Conservation (phyloP, 1,139 yeast genomes). For the Kazachstania sp. region DNA sequence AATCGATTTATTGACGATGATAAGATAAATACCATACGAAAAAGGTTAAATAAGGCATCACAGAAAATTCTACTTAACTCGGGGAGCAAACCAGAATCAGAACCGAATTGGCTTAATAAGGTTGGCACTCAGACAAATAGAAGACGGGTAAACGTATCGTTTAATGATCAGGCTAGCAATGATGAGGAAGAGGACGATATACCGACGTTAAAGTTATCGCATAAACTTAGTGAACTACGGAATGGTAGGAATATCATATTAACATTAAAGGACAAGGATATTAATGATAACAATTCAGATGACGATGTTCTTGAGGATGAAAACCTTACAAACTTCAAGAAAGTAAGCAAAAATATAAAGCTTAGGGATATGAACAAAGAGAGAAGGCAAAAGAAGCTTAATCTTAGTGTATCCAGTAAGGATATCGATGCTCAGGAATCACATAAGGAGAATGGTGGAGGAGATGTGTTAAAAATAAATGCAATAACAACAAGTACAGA, state of each 20-base stretch:
- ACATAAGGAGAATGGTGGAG: slow-evolving; percentile 14
- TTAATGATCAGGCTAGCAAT: not conserved
- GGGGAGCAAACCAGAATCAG: not conserved
- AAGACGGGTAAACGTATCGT: not conserved
- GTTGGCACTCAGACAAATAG: not conserved
- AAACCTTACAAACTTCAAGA: slow-evolving; percentile 10
- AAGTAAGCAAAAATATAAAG: slow-evolving; percentile 17
- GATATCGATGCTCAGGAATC: slow-evolving; percentile 35
- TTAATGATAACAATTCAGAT: slow-evolving; percentile 38
- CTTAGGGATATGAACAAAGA: slow-evolving; percentile 21
- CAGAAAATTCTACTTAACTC: not conserved
- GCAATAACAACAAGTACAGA: slow-evolving; percentile 6
- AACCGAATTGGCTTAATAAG: slow-evolving; percentile 7
- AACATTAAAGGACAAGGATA: slow-evolving; percentile 53
- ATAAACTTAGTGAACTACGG: slow-evolving; percentile 10
- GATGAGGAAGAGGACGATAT: slow-evolving; percentile 29
- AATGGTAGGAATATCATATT: slow-evolving; percentile 41
- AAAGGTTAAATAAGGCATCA: slow-evolving; percentile 20
- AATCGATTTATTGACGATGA: slow-evolving; percentile 6
- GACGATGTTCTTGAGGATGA: slow-evolving; percentile 21
- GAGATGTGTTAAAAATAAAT: slow-evolving; percentile 14
- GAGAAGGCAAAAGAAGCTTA: slow-evolving; percentile 16
- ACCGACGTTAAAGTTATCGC: slow-evolving; percentile 12
- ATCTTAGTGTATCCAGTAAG: slow-evolving; percentile 34
- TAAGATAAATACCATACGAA: slow-evolving; percentile 14